Base-by-base conservation (phyloP, 1,284 basidiomycete species). In the Malassezia japonica region DNA sequence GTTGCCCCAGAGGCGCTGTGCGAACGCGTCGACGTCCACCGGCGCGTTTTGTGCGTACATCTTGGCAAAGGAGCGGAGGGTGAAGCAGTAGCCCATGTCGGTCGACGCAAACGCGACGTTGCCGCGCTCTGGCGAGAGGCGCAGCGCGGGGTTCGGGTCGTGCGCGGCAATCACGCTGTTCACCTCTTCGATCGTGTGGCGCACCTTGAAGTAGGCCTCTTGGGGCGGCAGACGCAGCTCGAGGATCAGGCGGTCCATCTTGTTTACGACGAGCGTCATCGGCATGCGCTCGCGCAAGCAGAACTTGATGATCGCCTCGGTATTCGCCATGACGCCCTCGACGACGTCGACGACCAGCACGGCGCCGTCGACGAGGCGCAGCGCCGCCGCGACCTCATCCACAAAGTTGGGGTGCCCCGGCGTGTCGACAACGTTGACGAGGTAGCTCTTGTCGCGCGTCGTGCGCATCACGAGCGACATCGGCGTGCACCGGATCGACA, bases 121-220 rank as follows among this genome's bases (percentile, higher is more conserved):
- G 36, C 92, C 94, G 36, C 82, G 81, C 73, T 98, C 94, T 1
- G 94, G 94, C 57, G 87, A 91, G 28, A 98, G 75, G 39, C 90
- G 82, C 44, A 86, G 78, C 42, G 83, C 82, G 38, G 91, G 88
- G 73, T 92, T 83, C 7, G 87, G 83, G 74, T 94, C 83, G 66
- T 94, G 86, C 32, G 82, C 80, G 4, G 25, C 25, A 60, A 60
- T 62, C 51, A 57, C 23, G 10, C 85, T 86, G 75, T 99, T 99
- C 55, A 99, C 85, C 74, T 98, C 94, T 72, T 98, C 94, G 55
- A 99, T 92, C 5, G 92, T 94, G 70, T 96, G 92, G 74, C 89
- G 94, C 63, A 98, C 87, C 79, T 98, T 98, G 78, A 92, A 96
- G 78, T 88, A 98, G 1, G 94, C 94, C 67, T 98, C 94, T 38